A percentile compares a stretch with the other conserved stretches of the same genome.
phyloP scores from a whole-genome alignment of 164 flowering plant genomes.

The Umbellularia californica region DNA sequence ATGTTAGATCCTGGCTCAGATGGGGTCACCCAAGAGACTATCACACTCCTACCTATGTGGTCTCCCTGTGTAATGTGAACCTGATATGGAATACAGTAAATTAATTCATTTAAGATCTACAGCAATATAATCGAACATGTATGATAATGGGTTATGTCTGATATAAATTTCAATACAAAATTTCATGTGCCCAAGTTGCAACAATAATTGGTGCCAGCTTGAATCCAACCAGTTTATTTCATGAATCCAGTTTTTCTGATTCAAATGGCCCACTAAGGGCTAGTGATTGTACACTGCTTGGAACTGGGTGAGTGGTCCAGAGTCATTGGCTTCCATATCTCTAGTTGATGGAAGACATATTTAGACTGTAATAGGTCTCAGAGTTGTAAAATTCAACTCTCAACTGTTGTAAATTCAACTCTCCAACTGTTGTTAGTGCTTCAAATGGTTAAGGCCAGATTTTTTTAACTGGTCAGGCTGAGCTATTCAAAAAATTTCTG shows the following conservation, averaged over 20 bases:
- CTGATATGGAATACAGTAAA: slow-evolving; percentile 20
- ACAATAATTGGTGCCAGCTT: neutral
- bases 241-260: neutral
- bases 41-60: slow-evolving; percentile 55
- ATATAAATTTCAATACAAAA: neutral
- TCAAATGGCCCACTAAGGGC: neutral
- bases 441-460: too few relatives aligned
- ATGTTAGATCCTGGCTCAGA: slow-evolving; percentile 46
- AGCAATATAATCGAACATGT: neutral
- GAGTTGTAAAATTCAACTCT: too few relatives aligned
- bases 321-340: too few relatives aligned
- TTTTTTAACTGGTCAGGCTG: too few relatives aligned
- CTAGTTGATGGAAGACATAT: too few relatives aligned
- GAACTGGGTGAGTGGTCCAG: too few relatives aligned
- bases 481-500: too few relatives aligned
- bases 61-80: slow-evolving; percentile 91
- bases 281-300: too few relatives aligned
- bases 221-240: neutral
- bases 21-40: slow-evolving; percentile 74
- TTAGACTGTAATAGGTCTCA: too few relatives aligned
- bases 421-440: too few relatives aligned
- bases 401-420: too few relatives aligned
- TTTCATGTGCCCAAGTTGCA: neutral
- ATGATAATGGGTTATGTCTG: too few relatives aligned
- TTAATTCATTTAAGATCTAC: neutral